Evolutionary conservation across 495 filamentous ascomycete genomes (phyloP), one percentile per base, ranked within the genome.

Genomic region (Aspergillus incahuasiensis): DNA sequence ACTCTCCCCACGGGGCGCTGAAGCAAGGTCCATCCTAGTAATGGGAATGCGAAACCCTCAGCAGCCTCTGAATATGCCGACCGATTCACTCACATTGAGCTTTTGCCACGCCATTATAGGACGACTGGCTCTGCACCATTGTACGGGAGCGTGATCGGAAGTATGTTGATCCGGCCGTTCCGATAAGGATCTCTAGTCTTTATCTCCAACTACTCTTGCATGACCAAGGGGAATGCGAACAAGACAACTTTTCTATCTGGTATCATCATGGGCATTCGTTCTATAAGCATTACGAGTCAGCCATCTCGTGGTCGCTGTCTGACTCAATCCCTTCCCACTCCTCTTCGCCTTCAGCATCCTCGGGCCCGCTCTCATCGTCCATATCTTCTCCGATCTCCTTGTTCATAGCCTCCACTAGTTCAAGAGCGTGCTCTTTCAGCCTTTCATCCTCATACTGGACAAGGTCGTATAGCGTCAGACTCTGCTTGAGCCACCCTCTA

Each of bases 361-460:
- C 72, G 20, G 75, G 75, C n/a, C 69, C 69, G 30, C 78, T 75
- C 12, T 72, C 67, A n/a, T 79, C 75, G 5, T 79, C 74, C 41
- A 80, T 74, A n/a, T 76, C 74, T 54, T 81, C 75, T 35, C 80
- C 79, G 19, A 86, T 72, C 22, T 78, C 75, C 55, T 81, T 69
- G 62, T 80, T 69, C 59, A 86, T 75, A 30, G 73, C 80, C 55
- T 78, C 73, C 7, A 88, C 77, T 28, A 87, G 64, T 58, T 86
- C 84, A 50, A 77, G 25, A 11, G 79, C 78, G 61, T 82, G 80
- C 9, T 78, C 73, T 40, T 64, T 68, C 21, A 83, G 68, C 48
- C 72, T 74, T 47, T 80, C 77, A 66, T 83, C 80, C 54, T 82
- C 77, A 44, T 82, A 83, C 21, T 79, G 63, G 2, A 77, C 41